Evolutionary conservation across 2,329 filamentous ascomycete species (phyloP).

Genomic region (Calonectria hawksworthii): DNA sequence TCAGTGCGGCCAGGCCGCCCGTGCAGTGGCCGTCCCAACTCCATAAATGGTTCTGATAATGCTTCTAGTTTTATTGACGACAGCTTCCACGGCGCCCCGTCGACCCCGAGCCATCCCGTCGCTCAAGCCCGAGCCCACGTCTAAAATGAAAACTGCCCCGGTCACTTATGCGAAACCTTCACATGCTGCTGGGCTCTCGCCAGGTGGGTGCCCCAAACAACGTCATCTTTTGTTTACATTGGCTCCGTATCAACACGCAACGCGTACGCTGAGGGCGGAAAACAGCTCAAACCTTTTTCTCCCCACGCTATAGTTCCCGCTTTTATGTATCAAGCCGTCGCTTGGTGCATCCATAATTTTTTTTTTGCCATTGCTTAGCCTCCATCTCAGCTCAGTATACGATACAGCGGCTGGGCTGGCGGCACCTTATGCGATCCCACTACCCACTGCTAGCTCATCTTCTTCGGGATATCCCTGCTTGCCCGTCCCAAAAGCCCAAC

Average conservation of each 20-base stretch:
- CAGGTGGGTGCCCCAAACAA: background rate
- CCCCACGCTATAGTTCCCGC: constrained; percentile 19
- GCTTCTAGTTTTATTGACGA: constrained; percentile 2
- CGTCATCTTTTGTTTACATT: constrained; percentile 31
- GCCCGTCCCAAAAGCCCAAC: constrained; percentile 1
- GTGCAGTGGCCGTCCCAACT: constrained; percentile 1
- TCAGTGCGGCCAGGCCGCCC: background rate
- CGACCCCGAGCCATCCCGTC: constrained; percentile 7
- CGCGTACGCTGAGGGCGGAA: background rate
- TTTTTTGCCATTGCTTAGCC: background rate
- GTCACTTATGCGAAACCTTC: constrained; percentile 28
- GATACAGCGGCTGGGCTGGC: constrained; percentile 7
- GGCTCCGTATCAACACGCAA: constrained; percentile 6
- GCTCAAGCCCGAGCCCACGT: constrained; percentile 24
- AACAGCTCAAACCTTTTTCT: constrained; percentile 1
- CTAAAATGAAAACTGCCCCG: constrained; percentile 26
- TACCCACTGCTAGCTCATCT: background rate
- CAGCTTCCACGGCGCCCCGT: background rate
- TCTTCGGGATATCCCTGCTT: constrained; percentile 13
- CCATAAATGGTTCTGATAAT: constrained; percentile 5
- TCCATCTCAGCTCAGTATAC: background rate
- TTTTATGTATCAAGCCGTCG: constrained; percentile 10
- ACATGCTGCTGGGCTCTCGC: constrained; percentile 20
- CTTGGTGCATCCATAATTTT: constrained; percentile 3
- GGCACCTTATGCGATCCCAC: constrained; percentile 1